Base-by-base conservation (phyloP, 73 alveolate genomes). In the Urostyla sp. region DNA sequence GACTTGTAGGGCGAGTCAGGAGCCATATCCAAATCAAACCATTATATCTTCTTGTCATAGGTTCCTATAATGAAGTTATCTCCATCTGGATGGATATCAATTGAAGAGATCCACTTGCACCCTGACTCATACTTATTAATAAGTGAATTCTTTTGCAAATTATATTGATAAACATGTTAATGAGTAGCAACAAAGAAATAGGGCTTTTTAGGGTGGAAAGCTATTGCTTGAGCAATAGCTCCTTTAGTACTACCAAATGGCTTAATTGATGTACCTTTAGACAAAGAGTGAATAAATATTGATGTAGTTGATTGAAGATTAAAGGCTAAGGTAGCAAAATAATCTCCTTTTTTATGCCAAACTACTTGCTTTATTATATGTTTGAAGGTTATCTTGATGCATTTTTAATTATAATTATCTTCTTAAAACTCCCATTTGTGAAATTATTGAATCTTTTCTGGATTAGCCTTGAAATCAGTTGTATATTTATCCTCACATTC, bases 21-120 rank as follows among this genome's bases (percentile, higher is more conserved):
- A 21, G 98, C 93, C 89, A 95, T 76, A 58, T 97, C 99, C 57
- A 94, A 80, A 74, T 97, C 99, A 78, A 94, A 97, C 98, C 99
- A 97, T 54, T 93, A 90, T 15, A 97, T 94, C 83, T 97, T 97
- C 57, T 95, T 91, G 82, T 95, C 98, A 84, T 94, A 91, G 58
- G 97, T 93, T 44, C 99, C 99, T 2, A 94, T 94, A 20, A 97
- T 88, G 52, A 95, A 80, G 85, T 97, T 94, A 55, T 91, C 98
- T 66, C 99, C 99, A 66, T 94, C 81, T 52, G 97, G 98, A 82
- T 97, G 99, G 24, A 95, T 59, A 26, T 95, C 81, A 16, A 97
- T 89, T 63, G 91, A 77, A 40, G 94, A 86, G 36, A 94, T 92
- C 87, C 95, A 80, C 63, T 95, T 87, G 72, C 94, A 85, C 46